These are phyloP conservation scores for Syncephalastrum contaminatum DNA, from an alignment of 371 early-diverging fungal genomes.

Conservation along the genomic window DNA sequence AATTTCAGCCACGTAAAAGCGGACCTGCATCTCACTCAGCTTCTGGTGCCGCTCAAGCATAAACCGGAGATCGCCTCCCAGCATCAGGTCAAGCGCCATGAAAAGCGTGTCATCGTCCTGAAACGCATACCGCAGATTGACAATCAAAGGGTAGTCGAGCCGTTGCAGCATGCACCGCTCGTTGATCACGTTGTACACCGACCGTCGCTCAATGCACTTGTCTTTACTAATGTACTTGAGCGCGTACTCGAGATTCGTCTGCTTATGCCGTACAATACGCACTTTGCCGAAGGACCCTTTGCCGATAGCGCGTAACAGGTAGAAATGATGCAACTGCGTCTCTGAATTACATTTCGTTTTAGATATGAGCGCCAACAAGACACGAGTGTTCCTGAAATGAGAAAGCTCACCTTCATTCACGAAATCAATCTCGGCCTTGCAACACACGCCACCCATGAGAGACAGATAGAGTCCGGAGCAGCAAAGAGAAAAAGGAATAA, in stretches of 20 bases:
- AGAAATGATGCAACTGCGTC: constrained; percentile 64
- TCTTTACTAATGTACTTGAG: constrained; percentile 65
- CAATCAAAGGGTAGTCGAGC: constrained; percentile 51
- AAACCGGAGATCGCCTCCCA: constrained; percentile 89
- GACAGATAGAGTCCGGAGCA: neutral
- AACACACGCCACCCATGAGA: constrained; percentile 35
- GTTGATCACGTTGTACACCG: constrained; percentile 58
- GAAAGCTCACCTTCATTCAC: constrained; percentile 21
- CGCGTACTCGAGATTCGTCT: constrained; percentile 56
- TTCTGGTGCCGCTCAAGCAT: constrained; percentile 65
- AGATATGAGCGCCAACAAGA: constrained; percentile 2
- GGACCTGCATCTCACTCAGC: constrained; percentile 72
- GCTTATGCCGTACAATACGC: constrained; percentile 85
- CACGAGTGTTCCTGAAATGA: neutral
- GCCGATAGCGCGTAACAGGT: constrained; percentile 67
- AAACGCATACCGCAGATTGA: constrained; percentile 79
- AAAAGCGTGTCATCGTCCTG: constrained; percentile 82
- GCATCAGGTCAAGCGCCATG: constrained; percentile 81
- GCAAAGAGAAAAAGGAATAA: neutral
- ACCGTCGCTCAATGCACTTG: constrained; percentile 57
- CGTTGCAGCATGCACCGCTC: constrained; percentile 59
- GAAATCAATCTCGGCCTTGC: constrained; percentile 36
- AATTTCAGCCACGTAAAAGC: constrained; percentile 82
- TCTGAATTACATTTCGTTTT: constrained; percentile 3
- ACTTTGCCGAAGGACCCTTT: constrained; percentile 82